phyloP scores from a whole-genome alignment of 2,329 filamentous ascomycete species.

The Colletotrichum cordylinicola region DNA sequence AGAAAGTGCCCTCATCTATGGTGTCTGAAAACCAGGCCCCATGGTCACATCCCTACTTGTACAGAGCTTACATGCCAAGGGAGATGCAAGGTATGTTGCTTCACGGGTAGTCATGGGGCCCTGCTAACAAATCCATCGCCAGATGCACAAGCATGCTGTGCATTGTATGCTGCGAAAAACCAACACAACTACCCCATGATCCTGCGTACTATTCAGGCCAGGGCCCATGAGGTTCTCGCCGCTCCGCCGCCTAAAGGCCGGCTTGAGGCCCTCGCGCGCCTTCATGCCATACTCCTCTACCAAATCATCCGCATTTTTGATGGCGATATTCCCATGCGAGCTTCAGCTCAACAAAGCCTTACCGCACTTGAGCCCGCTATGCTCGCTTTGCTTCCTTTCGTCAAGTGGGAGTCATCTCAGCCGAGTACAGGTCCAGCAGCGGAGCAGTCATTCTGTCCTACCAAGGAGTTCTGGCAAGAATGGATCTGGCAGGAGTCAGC shows the following conservation, averaged over 20 bases:
- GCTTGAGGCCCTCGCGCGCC: constrained; percentile 38
- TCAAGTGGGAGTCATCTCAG: constrained; percentile 33
- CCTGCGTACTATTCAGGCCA: constrained; percentile 51
- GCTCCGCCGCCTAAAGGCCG: constrained; percentile 33
- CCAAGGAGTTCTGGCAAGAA: constrained; percentile 51
- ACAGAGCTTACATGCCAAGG: constrained; percentile 55
- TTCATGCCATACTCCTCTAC: constrained; percentile 50
- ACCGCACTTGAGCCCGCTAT: constrained; percentile 37
- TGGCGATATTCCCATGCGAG: constrained; percentile 40
- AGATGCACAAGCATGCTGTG: constrained; percentile 60
- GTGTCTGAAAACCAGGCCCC: constrained; percentile 54
- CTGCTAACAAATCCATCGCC: background rate
- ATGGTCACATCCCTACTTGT: constrained; percentile 60
- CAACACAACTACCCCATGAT: constrained; percentile 51
- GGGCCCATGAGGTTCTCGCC: constrained; percentile 47
- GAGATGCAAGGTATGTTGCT: constrained; percentile 49
- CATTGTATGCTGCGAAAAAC: constrained; percentile 57
- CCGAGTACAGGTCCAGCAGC: constrained; percentile 27
- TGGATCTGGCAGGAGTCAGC: constrained; percentile 61
- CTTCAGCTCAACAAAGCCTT: constrained; percentile 33
- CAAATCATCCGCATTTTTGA: constrained; percentile 52
- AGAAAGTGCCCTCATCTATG: constrained; percentile 53
- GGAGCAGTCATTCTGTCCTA: constrained; percentile 42
- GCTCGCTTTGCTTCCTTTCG: constrained; percentile 35
- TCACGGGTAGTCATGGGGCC: background rate